These are phyloP conservation scores for Podospora didyma DNA, from an alignment of 495 filamentous ascomycete species.

Conservation along the genomic window DNA sequence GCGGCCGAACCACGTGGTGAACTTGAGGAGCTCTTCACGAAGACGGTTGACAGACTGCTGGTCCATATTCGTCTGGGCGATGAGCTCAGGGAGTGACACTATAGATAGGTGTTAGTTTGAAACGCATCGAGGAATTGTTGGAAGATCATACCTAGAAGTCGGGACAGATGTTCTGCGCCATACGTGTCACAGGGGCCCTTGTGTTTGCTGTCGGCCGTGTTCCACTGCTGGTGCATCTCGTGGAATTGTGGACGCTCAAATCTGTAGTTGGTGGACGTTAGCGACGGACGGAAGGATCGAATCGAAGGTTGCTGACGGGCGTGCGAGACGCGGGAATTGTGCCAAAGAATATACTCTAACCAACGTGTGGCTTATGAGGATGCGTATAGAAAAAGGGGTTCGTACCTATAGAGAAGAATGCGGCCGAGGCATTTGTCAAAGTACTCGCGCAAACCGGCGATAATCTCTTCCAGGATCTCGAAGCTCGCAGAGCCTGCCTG, in stretches of 20 bases:
- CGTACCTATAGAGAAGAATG: constrained; percentile 77
- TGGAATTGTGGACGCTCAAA: constrained; percentile 87
- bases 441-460: constrained; percentile 81
- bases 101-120: not conserved
- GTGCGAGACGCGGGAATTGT: no score
- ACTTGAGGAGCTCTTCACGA: constrained; percentile 77
- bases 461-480: constrained; percentile 84
- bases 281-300: not conserved
- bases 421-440: constrained; percentile 83
- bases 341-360: not conserved
- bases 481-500: constrained; percentile 59
- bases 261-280: constrained; percentile 23
- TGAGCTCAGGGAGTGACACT: constrained; percentile 90
- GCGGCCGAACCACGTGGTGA: constrained; percentile 75
- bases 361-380: not conserved
- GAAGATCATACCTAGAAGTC: constrained; percentile 71
- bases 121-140: not conserved
- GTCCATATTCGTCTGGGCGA: constrained; percentile 98
- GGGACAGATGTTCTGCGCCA: constrained; percentile 84
- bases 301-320: no score
- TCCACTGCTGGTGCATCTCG: constrained; percentile 62
- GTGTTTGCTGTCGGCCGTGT: constrained; percentile 53
- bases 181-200: constrained; percentile 76
- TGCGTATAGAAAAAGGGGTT: not conserved
- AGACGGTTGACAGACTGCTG: constrained; percentile 78